These are phyloP conservation scores for Pouteria glomerata DNA, from an alignment of 148 eudicot species.

Conservation along the genomic window DNA sequence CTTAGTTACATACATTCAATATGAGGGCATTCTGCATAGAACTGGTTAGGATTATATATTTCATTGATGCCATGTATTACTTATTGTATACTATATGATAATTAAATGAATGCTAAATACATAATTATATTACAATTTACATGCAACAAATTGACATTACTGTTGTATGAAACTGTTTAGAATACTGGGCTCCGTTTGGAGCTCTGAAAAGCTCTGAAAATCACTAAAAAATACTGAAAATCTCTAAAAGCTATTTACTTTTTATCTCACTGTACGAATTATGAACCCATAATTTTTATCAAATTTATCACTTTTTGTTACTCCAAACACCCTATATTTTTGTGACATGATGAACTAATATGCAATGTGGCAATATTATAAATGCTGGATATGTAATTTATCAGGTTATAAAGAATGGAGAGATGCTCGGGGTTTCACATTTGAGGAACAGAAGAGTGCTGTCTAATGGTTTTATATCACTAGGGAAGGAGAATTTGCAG, in stretches of 20 bases:
- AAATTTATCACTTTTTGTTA: too few species aligned
- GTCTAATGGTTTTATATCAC: slow-evolving; percentile 79
- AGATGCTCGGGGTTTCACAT: slow-evolving; percentile 99
- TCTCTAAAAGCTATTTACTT: too few species aligned
- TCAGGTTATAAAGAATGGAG: slow-evolving; percentile 97
- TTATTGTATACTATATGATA: not conserved
- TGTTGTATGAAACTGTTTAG: not conserved
- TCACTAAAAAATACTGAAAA: too few species aligned
- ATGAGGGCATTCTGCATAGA: not conserved
- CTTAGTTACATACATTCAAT: not conserved
- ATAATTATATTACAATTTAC: too few species aligned
- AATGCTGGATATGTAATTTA: slow-evolving; percentile 3
- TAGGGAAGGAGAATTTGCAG: slow-evolving; percentile 95
- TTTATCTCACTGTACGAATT: too few species aligned
- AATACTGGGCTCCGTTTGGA: too few species aligned
- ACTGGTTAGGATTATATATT: not conserved
- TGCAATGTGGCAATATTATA: not conserved
- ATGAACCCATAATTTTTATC: too few species aligned
- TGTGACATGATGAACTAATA: not conserved
- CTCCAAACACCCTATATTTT: too few species aligned
- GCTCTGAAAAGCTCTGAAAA: too few species aligned
- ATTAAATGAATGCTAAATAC: not conserved
- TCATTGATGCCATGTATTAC: not conserved
- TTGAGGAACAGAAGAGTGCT: slow-evolving; percentile 80
- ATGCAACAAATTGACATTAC: too few species aligned